These are phyloP conservation scores for Camellia granthamiana DNA, from an alignment of 148 eudicot species.

Conservation along the genomic window DNA sequence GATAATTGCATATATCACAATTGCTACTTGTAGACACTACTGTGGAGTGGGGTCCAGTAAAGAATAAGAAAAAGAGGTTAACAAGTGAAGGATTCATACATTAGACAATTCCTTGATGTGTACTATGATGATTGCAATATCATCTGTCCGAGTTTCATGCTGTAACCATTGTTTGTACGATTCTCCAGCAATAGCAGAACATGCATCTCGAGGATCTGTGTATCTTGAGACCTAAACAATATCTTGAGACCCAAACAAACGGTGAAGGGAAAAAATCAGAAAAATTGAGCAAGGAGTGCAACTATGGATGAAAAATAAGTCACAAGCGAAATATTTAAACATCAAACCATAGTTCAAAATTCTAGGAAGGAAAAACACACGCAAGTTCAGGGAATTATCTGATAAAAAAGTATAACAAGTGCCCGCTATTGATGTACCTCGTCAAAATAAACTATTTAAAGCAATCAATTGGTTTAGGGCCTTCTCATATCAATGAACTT, in stretches of 20 bases:
- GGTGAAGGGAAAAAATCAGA: not conserved
- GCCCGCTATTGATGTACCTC: not conserved
- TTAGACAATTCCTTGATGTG: conserved; percentile 45
- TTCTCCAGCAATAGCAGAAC: conserved; percentile 68
- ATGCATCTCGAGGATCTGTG: conserved; percentile 73
- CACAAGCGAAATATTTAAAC: not conserved
- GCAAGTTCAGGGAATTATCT: not conserved
- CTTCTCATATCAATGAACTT: not conserved
- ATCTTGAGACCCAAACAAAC: too few relatives aligned
- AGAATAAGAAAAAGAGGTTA: not conserved
- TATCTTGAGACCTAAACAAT: conserved; percentile 56
- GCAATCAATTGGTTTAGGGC: not conserved
- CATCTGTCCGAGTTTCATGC: conserved; percentile 84
- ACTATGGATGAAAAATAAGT: not conserved
- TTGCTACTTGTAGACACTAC: not conserved
- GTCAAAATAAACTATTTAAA: not conserved
- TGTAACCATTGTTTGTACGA: conserved; percentile 83
- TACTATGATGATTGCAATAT: conserved; percentile 78
- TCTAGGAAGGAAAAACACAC: not conserved
- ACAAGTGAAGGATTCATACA: not conserved
- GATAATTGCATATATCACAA: not conserved
- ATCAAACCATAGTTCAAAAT: not conserved
- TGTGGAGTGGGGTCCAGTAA: not conserved
- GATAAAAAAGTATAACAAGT: not conserved
- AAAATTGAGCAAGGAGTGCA: not conserved